Percentiles rank a stretch among this genome's conserved stretches.
Conservation (phyloP, 257 asterid species). For the Striga asiatica region DNA sequence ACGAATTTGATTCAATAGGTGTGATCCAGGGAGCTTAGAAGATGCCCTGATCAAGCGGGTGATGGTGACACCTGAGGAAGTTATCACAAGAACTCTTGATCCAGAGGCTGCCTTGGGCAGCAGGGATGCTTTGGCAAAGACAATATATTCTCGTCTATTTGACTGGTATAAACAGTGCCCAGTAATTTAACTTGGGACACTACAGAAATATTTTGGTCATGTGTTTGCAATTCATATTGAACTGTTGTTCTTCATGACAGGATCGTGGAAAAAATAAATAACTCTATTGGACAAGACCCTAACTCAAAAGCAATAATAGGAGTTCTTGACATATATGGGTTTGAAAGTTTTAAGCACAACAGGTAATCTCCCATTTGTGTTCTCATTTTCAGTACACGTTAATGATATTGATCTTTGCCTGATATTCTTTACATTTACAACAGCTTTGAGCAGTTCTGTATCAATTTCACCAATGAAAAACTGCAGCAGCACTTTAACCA, state of each 20-base stretch:
- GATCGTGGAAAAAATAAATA: conserved; percentile 91
- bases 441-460: conserved; percentile 99
- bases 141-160: conserved; percentile 77
- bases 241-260: conserved; percentile 29
- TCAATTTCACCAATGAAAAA: conserved; percentile 96
- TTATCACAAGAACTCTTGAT: conserved; percentile 90
- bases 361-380: conserved; percentile 26
- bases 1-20: conserved; percentile 43
- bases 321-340: conserved; percentile 97
- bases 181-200: conserved; percentile 2
- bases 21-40: conserved; percentile 93
- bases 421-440: conserved; percentile 20
- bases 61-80: conserved; percentile 98
- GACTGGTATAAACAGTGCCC: conserved; percentile 51
- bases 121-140: conserved; percentile 97
- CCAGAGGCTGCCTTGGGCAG: conserved; percentile 94
- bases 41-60: conserved; percentile 93
- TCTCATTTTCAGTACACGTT: conserved; percentile 9
- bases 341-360: conserved; percentile 91
- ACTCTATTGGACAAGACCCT: conserved; percentile 97
- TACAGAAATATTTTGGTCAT: neutral
- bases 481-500: conserved; percentile 99
- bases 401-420: conserved; percentile 14
- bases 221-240: conserved; percentile 15
- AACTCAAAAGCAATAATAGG: conserved; percentile 93